phyloP scores from a whole-genome alignment of 1,284 basidiomycete genomes.

The Ustilago hordei region DNA sequence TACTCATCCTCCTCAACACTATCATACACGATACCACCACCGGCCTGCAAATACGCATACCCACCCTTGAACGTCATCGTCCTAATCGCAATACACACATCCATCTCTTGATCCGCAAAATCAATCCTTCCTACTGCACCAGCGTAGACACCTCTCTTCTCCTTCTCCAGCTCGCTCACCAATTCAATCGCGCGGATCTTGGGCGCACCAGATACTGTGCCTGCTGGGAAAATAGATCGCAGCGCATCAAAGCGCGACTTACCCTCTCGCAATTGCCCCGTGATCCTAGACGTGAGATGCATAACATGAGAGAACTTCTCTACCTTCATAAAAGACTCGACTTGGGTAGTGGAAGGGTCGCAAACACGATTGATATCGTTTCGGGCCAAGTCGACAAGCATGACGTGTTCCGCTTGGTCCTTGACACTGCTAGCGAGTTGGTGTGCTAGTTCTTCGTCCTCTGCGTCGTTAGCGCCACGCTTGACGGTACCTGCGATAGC shows the following conservation, averaged over 20 bases:
- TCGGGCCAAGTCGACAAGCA: slow-evolving; percentile 98
- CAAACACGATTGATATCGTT: slow-evolving; percentile 99
- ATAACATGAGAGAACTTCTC: slow-evolving; percentile 99
- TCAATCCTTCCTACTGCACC: slow-evolving; percentile 97
- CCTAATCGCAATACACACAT: slow-evolving; percentile 97
- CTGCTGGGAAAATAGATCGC: slow-evolving; percentile 98
- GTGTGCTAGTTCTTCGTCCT: slow-evolving; percentile 84
- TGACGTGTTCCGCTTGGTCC: slow-evolving; percentile 97
- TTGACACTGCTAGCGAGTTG: slow-evolving; percentile 86
- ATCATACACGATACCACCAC: slow-evolving; percentile 96
- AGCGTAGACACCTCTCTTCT: slow-evolving; percentile 93
- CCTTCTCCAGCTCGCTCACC: slow-evolving; percentile 85
- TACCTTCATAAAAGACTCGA: slow-evolving; percentile 92
- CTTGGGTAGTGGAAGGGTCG: slow-evolving; percentile 92
- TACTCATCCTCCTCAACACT: slow-evolving; percentile 98
- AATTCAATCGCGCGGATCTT: slow-evolving; percentile 99
- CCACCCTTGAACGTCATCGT: slow-evolving; percentile 98
- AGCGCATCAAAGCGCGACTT: slow-evolving; percentile 95
- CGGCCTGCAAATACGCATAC: slow-evolving; percentile 89
- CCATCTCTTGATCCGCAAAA: slow-evolving; percentile 93
- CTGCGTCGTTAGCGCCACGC: slow-evolving; percentile 76
- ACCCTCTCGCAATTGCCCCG: slow-evolving; percentile 84
- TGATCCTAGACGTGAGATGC: slow-evolving; percentile 95
- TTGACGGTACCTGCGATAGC: slow-evolving; percentile 96
- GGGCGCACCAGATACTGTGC: slow-evolving; percentile 98